A percentile compares a stretch with the other conserved stretches of the same genome.
Conservation (phyloP, 768 basidiomycete species). For the Podaxis mareebaensis region DNA sequence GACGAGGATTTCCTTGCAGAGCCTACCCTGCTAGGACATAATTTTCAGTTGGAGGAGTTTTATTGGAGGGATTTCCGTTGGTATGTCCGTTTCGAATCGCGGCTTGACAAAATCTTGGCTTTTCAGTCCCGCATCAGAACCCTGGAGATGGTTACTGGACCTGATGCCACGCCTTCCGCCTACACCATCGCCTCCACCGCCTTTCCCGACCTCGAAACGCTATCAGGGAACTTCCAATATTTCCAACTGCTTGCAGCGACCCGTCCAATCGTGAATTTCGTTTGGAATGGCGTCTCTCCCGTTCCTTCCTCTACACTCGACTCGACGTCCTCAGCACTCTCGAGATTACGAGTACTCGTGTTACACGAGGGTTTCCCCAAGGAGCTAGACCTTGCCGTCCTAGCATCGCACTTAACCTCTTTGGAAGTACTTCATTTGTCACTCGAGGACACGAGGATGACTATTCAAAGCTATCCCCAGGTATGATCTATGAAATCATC, state of each 20-base stretch:
- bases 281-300: not conserved
- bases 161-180: not conserved
- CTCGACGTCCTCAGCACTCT: not conserved
- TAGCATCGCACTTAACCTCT: slow-evolving; percentile 5
- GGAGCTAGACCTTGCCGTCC: not conserved
- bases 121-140: not conserved
- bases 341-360: slow-evolving; percentile 6
- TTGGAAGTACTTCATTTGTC: slow-evolving; percentile 11
- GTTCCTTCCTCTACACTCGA: slow-evolving; percentile 4
- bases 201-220: slow-evolving; percentile 5
- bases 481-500: not conserved
- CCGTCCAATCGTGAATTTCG: not conserved
- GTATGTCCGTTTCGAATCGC: not conserved
- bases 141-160: not conserved
- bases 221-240: slow-evolving; percentile 5
- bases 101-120: slow-evolving; percentile 1
- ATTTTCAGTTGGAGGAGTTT: slow-evolving; percentile 3
- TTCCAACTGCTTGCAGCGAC: not conserved
- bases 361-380: slow-evolving; percentile 10
- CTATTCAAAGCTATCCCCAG: slow-evolving; percentile 5
- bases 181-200: slow-evolving; percentile 3
- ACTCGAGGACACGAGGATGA: slow-evolving; percentile 11
- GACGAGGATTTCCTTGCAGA: slow-evolving; percentile 6
- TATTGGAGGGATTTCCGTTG: slow-evolving; percentile 14
- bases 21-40: not conserved